These are phyloP conservation scores for Pythium aristosporum DNA, from an alignment of 352 stramenopile species.

Conservation along the genomic window DNA sequence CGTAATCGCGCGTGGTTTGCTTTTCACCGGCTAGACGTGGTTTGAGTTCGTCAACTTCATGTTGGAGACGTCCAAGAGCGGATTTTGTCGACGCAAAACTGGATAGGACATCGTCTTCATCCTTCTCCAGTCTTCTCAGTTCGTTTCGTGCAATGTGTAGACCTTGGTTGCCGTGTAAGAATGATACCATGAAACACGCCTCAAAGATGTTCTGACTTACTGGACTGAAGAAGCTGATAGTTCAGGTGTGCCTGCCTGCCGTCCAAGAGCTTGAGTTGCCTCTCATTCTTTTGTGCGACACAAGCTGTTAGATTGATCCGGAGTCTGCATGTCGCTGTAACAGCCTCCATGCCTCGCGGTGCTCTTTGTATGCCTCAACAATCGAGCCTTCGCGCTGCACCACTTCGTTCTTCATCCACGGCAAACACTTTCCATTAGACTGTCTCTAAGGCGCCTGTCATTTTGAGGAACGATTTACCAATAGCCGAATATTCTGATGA, in stretches of 20 bases:
- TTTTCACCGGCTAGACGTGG: background rate
- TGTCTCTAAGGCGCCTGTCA: background rate
- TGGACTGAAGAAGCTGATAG: background rate
- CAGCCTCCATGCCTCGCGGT: conserved; percentile 14
- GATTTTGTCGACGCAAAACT: conserved; percentile 5
- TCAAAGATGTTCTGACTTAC: background rate
- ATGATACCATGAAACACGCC: background rate
- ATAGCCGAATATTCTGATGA: conserved; percentile 19
- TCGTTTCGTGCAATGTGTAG: background rate
- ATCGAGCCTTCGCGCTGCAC: conserved; percentile 9
- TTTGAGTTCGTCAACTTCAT: background rate
- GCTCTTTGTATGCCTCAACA: conserved; percentile 5
- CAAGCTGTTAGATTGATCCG: background rate
- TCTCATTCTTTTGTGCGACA: conserved; percentile 2
- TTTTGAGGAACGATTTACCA: conserved; percentile 9
- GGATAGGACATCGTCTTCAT: background rate
- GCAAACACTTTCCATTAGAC: background rate
- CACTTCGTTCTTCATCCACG: conserved; percentile 11
- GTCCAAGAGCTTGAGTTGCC: conserved; percentile 1
- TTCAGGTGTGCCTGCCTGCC: background rate
- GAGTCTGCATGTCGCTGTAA: background rate
- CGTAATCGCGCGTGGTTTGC: conserved; percentile 1
- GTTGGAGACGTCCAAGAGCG: background rate
- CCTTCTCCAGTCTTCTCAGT: background rate
- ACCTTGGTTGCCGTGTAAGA: background rate